Conservation (phyloP, 257 asterid genomes). For the Anisodus tanguticus region DNA sequence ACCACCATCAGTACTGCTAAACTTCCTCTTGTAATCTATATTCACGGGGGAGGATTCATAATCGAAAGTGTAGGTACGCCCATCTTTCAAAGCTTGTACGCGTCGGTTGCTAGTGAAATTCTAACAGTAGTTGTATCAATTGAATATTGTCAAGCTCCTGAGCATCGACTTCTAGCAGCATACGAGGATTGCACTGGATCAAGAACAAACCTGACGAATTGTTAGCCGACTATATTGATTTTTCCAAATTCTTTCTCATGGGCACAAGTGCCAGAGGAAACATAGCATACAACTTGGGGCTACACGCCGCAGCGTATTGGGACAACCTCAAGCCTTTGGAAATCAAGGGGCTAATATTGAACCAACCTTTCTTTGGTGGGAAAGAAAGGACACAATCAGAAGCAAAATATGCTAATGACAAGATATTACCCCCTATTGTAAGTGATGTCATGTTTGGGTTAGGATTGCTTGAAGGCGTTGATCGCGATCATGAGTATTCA, state of each 20-base stretch:
- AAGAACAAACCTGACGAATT: constrained; percentile 31
- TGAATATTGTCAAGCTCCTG: constrained; percentile 42
- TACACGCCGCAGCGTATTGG: not conserved
- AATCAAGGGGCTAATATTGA: constrained; percentile 14
- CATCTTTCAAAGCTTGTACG: constrained; percentile 26
- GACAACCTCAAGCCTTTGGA: constrained; percentile 19
- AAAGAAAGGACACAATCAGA: constrained; percentile 17
- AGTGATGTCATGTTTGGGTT: not conserved
- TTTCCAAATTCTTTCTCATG: constrained; percentile 35
- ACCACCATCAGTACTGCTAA: not conserved
- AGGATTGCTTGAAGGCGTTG: not conserved
- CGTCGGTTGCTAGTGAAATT: constrained; percentile 23
- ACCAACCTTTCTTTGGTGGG: constrained; percentile 22
- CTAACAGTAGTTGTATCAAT: constrained; percentile 34
- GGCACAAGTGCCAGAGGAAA: constrained; percentile 43
- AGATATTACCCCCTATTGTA: not conserved
- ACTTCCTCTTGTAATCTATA: constrained; percentile 37
- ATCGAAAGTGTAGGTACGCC: constrained; percentile 23
- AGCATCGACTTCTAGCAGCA: constrained; percentile 45
- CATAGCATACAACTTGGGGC: constrained; percentile 35
- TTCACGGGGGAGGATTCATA: constrained; percentile 45
- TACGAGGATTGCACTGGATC: constrained; percentile 40
- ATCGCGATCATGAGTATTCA: constrained; percentile 1
- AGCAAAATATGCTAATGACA: not conserved
- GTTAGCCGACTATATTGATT: constrained; percentile 34